phyloP scores from a whole-genome alignment of 139 green algal species.

The Chlorella vulgaris region DNA sequence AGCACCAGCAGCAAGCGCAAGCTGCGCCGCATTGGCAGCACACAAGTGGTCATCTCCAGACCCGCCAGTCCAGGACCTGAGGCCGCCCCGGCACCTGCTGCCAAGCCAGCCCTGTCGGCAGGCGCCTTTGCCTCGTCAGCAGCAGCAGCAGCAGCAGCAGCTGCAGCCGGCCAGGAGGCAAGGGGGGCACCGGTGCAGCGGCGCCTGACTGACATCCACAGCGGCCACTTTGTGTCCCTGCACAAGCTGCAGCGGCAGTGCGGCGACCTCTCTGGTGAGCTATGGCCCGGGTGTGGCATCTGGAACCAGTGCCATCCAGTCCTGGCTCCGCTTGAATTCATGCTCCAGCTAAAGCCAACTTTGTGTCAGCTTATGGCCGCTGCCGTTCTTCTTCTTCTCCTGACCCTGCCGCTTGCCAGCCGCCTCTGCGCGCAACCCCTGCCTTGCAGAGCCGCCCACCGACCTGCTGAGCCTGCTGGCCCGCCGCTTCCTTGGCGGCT shows the following conservation, averaged over 20 bases:
- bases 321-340: too few relatives aligned
- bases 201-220: slow-evolving; percentile 11
- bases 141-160: neutral
- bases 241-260: slow-evolving; percentile 24
- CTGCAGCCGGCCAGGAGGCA: neutral
- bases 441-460: slow-evolving; percentile 9
- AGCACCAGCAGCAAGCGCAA: neutral
- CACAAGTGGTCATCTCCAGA: neutral
- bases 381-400: neutral
- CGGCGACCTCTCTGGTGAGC: neutral
- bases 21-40: neutral
- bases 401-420: neutral
- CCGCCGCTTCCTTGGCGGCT: slow-evolving; percentile 29
- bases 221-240: slow-evolving; percentile 5
- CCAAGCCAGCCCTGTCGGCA: neutral
- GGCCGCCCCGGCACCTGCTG: neutral
- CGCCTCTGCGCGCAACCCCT: neutral
- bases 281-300: too few relatives aligned
- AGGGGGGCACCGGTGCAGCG: neutral
- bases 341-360: too few relatives aligned
- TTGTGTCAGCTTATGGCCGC: too few relatives aligned
- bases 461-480: slow-evolving; percentile 47
- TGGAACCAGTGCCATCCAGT: too few relatives aligned
- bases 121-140: too few relatives aligned
- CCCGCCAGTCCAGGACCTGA: neutral